Conservation (phyloP, 2,329 filamentous ascomycete species). For the Leptosphaerulina australis region DNA sequence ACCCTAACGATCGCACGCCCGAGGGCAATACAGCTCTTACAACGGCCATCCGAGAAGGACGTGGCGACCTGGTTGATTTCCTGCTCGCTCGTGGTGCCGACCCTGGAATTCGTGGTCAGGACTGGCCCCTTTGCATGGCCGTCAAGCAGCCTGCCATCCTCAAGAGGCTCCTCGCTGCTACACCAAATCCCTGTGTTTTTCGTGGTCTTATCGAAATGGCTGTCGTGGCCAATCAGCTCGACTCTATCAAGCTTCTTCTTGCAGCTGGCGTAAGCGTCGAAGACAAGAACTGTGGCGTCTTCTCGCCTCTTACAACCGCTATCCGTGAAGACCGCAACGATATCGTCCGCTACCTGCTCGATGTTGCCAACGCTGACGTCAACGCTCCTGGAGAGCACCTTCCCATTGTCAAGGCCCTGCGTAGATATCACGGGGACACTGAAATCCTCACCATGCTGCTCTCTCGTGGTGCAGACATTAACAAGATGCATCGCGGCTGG, state of each 20-base stretch:
- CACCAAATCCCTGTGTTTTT: conserved; percentile 65
- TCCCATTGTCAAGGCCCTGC: conserved; percentile 72
- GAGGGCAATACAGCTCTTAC: conserved; percentile 68
- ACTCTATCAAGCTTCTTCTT: conserved; percentile 69
- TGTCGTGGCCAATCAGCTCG: conserved; percentile 69
- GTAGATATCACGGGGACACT: conserved; percentile 64
- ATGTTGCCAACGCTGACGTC: conserved; percentile 66
- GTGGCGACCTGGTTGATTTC: conserved; percentile 64
- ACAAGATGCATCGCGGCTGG: conserved; percentile 56
- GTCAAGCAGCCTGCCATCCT: conserved; percentile 67
- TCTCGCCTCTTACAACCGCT: conserved; percentile 70
- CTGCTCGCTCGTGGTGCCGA: conserved; percentile 66
- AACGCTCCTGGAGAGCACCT: conserved; percentile 73
- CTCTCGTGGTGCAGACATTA: conserved; percentile 68
- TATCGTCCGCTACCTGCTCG: conserved; percentile 67
- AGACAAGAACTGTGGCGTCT: conserved; percentile 74
- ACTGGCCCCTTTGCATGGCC: conserved; percentile 75
- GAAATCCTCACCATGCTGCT: conserved; percentile 69
- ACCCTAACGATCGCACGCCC: conserved; percentile 63
- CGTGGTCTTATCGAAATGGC: conserved; percentile 72
- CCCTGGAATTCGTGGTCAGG: conserved; percentile 66
- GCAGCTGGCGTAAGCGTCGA: conserved; percentile 70
- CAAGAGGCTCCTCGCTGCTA: conserved; percentile 60
- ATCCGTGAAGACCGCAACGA: conserved; percentile 67
- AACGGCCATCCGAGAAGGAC: conserved; percentile 68